Percentiles rank a stretch among this genome's conserved stretches.
phyloP scores from a whole-genome alignment of 176 grass and related monocot genomes.

The Carex pumila region DNA sequence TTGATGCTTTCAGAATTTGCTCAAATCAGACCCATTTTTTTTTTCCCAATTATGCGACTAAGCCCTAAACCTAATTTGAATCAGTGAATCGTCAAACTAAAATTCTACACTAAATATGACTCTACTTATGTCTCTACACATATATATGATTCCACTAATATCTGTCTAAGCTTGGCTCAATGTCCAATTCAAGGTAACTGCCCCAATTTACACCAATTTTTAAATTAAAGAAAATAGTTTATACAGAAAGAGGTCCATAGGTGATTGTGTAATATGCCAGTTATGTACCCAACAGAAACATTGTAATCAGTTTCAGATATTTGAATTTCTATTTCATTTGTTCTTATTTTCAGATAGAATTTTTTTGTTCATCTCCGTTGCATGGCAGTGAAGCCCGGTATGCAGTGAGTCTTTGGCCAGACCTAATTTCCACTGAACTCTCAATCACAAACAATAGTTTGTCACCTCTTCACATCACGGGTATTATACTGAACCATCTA shows the following conservation, averaged over 20 bases:
- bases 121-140: no score
- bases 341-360: constrained; percentile 31
- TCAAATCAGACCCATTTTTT: neutral
- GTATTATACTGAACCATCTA: constrained; percentile 57
- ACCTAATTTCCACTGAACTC: constrained; percentile 40
- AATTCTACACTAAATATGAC: no score
- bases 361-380: constrained; percentile 35
- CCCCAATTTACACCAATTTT: neutral
- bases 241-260: neutral
- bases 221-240: neutral
- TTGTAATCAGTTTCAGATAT: neutral
- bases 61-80: neutral
- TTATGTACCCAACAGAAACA: neutral
- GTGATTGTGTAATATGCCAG: neutral
- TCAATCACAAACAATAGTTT: constrained; percentile 29
- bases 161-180: neutral
- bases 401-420: constrained; percentile 40
- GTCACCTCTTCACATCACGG: constrained; percentile 35
- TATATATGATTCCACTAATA: neutral
- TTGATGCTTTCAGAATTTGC: neutral
- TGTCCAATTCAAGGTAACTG: neutral
- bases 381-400: constrained; percentile 34
- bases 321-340: neutral
- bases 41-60: neutral
- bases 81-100: no score